A percentile compares a stretch with the other conserved stretches of the same genome.
These are phyloP conservation scores for Prunus armeniaca DNA, from an alignment of 306 rosid genomes.

Conservation along the genomic window DNA sequence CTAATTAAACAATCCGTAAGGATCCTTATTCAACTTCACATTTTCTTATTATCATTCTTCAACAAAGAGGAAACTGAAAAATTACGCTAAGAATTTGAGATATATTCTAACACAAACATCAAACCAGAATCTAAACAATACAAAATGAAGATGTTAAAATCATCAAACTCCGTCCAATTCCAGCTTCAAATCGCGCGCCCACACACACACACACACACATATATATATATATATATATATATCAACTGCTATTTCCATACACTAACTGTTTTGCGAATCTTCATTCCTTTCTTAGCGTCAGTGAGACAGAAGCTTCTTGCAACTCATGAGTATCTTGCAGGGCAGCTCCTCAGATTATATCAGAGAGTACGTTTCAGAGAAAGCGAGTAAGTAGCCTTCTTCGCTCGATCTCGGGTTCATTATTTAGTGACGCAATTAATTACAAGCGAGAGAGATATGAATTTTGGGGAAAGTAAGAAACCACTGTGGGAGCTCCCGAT, in stretches of 20 bases:
- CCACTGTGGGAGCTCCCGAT: conserved; percentile 14
- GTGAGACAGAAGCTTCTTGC: background rate
- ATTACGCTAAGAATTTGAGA: background rate
- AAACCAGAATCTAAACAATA: background rate
- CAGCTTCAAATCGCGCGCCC: background rate
- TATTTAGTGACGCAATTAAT: background rate
- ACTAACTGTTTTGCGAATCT: background rate
- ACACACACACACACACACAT: no score
- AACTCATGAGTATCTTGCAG: background rate
- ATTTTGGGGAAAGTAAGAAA: conserved; percentile 14
- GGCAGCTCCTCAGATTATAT: background rate
- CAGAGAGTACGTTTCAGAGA: no score
- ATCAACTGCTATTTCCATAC: background rate
- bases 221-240: no score
- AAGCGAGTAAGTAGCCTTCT: no score
- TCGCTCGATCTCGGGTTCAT: no score
- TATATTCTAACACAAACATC: background rate
- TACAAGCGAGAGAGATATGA: conserved; percentile 8
- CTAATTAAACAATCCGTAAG: background rate
- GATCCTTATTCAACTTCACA: background rate
- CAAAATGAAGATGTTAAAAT: background rate
- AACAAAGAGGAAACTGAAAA: background rate
- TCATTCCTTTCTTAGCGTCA: background rate
- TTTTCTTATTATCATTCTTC: background rate
- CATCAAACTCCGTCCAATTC: background rate